Base-by-base conservation (phyloP, 139 green algal genomes). In the Chlorella sp. region DNA sequence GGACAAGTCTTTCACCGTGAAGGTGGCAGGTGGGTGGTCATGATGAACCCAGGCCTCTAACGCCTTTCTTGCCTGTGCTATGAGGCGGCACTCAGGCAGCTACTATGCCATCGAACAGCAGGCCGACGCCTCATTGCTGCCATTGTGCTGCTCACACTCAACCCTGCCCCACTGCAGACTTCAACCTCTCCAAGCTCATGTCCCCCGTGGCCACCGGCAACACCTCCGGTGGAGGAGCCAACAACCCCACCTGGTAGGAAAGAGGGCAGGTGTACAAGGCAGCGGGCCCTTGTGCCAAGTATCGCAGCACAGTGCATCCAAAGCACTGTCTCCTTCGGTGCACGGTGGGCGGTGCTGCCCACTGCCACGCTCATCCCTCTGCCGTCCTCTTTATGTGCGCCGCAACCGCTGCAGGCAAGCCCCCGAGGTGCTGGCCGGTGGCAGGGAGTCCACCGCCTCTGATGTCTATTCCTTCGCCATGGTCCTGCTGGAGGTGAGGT, bases 171-270 rank as follows among this genome's bases (percentile, higher is more conserved):
- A 22, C 39, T 57, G 60, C 80, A 39, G 80, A 85, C 48, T 85
- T 85, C 48, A 85, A 85, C 80, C 80, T 85, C 28, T 85, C 80
- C 42, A 85, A 85, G 48, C 60, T 85, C 24, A 26, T 85, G 80
- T 28, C 39, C 42, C 42, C 80, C 3, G 19, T 37, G 40, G 32
- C 68, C 68, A 15, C 34, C 3, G 68, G 30, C 19, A 85, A 48
- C 4, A 68, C 19, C 1, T 85, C 80, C 24, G 39, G 48, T 68
- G 80, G 39, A 2, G 77, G 80, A 15, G 80, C 48, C 21, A 53
- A 53, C 80, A 85, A 85, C 80, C 80, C 80, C 11, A 53, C 60
- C 42, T 85, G 80, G 80, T 48, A 57, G 48, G 48, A 9, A 57
- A 5, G 7, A 57, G 9, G 48, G 48, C 48, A 9, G 48, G n/a